Percentiles rank a stretch among this genome's conserved stretches.
Conservation (phyloP, 1,284 basidiomycete species). For the Heterobasidion irregulare region DNA sequence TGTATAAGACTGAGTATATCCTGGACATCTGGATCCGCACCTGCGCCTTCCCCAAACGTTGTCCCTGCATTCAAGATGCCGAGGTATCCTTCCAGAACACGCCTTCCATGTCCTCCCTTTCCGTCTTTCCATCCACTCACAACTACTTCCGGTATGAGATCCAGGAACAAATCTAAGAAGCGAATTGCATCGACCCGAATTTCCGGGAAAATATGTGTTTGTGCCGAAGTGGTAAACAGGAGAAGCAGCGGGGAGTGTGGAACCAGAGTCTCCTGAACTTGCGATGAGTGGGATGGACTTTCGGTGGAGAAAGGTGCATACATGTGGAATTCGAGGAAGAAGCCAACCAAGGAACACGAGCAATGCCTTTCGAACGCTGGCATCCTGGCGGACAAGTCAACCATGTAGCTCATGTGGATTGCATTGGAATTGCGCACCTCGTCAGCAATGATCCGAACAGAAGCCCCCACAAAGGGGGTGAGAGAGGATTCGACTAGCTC, state of each 20-base stretch:
- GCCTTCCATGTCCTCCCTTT: constrained; percentile 42
- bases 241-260: constrained; percentile 73
- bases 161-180: constrained; percentile 75
- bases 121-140: constrained; percentile 59
- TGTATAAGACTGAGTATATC: background rate
- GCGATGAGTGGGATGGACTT: constrained; percentile 4
- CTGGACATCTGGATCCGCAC: constrained; percentile 19
- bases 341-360: constrained; percentile 65
- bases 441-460: constrained; percentile 71
- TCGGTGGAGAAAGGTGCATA: constrained; percentile 20
- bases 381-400: constrained; percentile 35
- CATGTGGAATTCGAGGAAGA: constrained; percentile 55
- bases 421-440: constrained; percentile 43
- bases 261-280: constrained; percentile 47
- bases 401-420: constrained; percentile 1
- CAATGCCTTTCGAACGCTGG: constrained; percentile 53
- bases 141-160: constrained; percentile 61
- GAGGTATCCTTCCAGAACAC: constrained; percentile 69
- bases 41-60: constrained; percentile 48
- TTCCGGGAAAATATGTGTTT: constrained; percentile 93
- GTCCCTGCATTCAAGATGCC: constrained; percentile 63
- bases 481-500: constrained; percentile 49
- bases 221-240: constrained; percentile 84
- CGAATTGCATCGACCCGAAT: constrained; percentile 87
- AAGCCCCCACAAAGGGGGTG: constrained; percentile 55